Conservation (phyloP, 2,329 filamentous ascomycete genomes). For the Simplicillium aogashimaense region DNA sequence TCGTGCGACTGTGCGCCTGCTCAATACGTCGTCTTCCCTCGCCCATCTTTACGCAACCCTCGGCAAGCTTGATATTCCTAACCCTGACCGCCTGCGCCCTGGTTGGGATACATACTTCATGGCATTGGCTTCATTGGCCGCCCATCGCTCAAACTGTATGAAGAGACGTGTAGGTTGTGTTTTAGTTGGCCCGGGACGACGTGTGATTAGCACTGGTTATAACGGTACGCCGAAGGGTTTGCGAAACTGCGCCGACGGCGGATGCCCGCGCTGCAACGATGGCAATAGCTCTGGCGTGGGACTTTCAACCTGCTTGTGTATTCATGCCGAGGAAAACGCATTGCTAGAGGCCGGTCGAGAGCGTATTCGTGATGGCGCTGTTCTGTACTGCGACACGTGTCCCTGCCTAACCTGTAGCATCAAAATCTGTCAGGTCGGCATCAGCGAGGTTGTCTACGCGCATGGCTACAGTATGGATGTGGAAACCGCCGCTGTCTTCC, state of each 20-base stretch:
- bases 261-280: slow-evolving; percentile 79
- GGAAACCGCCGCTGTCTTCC: slow-evolving; percentile 72
- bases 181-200: slow-evolving; percentile 66
- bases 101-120: slow-evolving; percentile 98
- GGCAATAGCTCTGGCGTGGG: slow-evolving; percentile 59
- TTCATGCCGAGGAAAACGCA: slow-evolving; percentile 98
- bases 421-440: slow-evolving; percentile 96
- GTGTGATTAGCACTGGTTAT: slow-evolving; percentile 92
- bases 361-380: slow-evolving; percentile 70
- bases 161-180: slow-evolving; percentile 94
- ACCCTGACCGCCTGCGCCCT: slow-evolving; percentile 72
- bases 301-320: slow-evolving; percentile 80
- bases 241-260: slow-evolving; percentile 85
- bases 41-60: slow-evolving; percentile 64
- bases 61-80: slow-evolving; percentile 62
- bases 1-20: slow-evolving; percentile 70
- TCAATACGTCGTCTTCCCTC: slow-evolving; percentile 72
- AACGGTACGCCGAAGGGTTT: slow-evolving; percentile 92
- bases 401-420: slow-evolving; percentile 96
- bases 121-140: slow-evolving; percentile 85
- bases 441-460: slow-evolving; percentile 89
- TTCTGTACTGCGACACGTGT: slow-evolving; percentile 92
- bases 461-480: slow-evolving; percentile 92
- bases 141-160: slow-evolving; percentile 94
- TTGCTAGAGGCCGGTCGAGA: slow-evolving; percentile 89